Conservation (phyloP, 2,329 filamentous ascomycete species). For the Exserohilum turcica region DNA sequence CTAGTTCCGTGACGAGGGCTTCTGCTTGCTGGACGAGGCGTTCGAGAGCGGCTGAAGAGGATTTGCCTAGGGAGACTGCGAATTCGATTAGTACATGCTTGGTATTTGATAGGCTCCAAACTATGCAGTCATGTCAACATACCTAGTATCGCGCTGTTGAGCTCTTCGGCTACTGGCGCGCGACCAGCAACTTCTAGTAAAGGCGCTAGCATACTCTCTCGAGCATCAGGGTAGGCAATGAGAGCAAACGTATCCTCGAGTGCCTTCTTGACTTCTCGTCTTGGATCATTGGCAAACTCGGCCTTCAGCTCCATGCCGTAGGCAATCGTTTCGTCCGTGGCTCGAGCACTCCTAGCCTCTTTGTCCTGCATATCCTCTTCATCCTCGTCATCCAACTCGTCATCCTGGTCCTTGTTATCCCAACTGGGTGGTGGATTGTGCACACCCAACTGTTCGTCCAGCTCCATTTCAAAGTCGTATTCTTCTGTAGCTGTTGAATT, state of each 20-base stretch:
- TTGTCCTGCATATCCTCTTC: conserved; percentile 36
- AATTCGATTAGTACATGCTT: background rate
- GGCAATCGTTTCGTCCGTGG: conserved; percentile 72
- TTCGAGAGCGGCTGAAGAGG: conserved; percentile 83
- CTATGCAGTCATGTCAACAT: conserved; percentile 12
- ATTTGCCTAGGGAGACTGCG: conserved; percentile 88
- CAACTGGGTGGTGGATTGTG: conserved; percentile 38
- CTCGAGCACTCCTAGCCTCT: conserved; percentile 42
- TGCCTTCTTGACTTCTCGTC: conserved; percentile 71
- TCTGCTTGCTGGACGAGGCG: conserved; percentile 84
- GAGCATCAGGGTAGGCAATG: conserved; percentile 82
- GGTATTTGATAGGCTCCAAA: background rate
- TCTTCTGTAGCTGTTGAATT: conserved; percentile 52
- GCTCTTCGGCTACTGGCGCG: conserved; percentile 82
- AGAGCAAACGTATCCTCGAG: conserved; percentile 86
- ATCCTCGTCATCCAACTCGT: conserved; percentile 48
- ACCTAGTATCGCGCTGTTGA: conserved; percentile 93
- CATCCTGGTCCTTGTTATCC: conserved; percentile 37
- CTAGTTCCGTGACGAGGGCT: conserved; percentile 80
- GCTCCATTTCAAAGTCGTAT: conserved; percentile 62
- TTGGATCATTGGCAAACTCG: conserved; percentile 75
- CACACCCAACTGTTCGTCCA: conserved; percentile 59
- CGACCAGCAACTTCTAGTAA: conserved; percentile 77
- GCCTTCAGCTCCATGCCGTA: conserved; percentile 80
- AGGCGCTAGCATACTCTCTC: conserved; percentile 75